Percentiles rank a stretch among this genome's conserved stretches.
These are phyloP conservation scores for Penicillium polonicum DNA, from an alignment of 2,329 filamentous ascomycete species.

Conservation along the genomic window DNA sequence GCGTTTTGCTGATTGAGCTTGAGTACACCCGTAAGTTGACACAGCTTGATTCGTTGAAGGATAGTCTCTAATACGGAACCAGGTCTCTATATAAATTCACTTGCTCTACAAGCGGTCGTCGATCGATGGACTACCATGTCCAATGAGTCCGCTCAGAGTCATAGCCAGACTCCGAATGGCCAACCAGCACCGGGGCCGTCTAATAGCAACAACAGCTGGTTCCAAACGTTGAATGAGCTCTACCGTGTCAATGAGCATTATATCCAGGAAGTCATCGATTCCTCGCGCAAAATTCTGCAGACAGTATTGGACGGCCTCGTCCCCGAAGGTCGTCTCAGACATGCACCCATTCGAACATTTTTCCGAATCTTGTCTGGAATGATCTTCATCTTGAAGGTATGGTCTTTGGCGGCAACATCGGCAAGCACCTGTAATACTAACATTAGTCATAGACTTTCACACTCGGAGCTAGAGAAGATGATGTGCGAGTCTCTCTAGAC, in stretches of 20 bases:
- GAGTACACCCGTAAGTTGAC: constrained; percentile 73
- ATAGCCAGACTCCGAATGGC: constrained; percentile 30
- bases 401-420: constrained; percentile 5
- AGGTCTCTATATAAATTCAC: constrained; percentile 81
- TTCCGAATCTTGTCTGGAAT: constrained; percentile 64
- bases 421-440: neutral
- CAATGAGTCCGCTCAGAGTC: constrained; percentile 37
- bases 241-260: constrained; percentile 62
- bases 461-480: constrained; percentile 61
- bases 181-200: constrained; percentile 28
- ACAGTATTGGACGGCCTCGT: constrained; percentile 60
- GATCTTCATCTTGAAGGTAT: constrained; percentile 63
- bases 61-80: constrained; percentile 12
- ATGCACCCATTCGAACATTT: constrained; percentile 63
- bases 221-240: constrained; percentile 44
- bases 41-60: neutral
- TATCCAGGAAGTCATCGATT: constrained; percentile 62
- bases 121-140: constrained; percentile 80
- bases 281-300: constrained; percentile 60
- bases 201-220: constrained; percentile 35
- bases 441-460: constrained; percentile 53
- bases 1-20: constrained; percentile 90
- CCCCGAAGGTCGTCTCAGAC: constrained; percentile 58
- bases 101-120: constrained; percentile 91
- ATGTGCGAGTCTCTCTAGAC: constrained; percentile 58